Conservation (phyloP, 495 filamentous ascomycete species). For the Penicillium angulare region DNA sequence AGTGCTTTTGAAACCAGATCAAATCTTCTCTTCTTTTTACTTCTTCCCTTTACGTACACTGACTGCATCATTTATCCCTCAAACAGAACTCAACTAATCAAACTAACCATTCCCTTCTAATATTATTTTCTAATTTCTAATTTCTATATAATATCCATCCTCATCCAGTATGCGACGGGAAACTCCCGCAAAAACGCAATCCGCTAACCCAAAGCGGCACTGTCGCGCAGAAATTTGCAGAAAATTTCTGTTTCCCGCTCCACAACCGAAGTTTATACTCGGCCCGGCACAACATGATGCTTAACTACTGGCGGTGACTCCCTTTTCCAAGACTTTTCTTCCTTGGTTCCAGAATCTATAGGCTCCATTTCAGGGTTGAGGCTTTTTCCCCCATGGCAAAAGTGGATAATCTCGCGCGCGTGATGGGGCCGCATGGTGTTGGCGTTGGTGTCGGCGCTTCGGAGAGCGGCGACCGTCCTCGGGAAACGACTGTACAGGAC, state of each 20-base stretch:
- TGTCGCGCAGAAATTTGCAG: conserved; percentile 14
- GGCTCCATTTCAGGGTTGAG: neutral
- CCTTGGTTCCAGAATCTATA: neutral
- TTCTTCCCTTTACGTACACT: neutral
- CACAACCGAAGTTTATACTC: conserved; percentile 17
- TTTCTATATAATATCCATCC: neutral
- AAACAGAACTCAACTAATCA: no score
- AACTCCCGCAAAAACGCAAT: no score
- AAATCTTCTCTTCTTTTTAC: no score
- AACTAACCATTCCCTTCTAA: no score
- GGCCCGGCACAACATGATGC: conserved; percentile 26
- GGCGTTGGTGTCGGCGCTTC: no score
- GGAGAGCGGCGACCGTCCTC: no score
- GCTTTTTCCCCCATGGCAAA: neutral
- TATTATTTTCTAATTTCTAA: neutral
- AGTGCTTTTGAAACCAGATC: no score
- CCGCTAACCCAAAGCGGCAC: no score
- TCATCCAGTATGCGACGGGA: conserved; percentile 6
- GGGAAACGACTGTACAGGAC: no score
- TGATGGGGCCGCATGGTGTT: no score
- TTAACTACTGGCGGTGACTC: conserved; percentile 6
- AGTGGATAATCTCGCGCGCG: no score
- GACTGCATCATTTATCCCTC: neutral
- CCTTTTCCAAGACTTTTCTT: neutral
- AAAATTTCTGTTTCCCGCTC: conserved; percentile 24